These are phyloP conservation scores for Pholiota microspora DNA, from an alignment of 768 basidiomycete species.

Conservation along the genomic window DNA sequence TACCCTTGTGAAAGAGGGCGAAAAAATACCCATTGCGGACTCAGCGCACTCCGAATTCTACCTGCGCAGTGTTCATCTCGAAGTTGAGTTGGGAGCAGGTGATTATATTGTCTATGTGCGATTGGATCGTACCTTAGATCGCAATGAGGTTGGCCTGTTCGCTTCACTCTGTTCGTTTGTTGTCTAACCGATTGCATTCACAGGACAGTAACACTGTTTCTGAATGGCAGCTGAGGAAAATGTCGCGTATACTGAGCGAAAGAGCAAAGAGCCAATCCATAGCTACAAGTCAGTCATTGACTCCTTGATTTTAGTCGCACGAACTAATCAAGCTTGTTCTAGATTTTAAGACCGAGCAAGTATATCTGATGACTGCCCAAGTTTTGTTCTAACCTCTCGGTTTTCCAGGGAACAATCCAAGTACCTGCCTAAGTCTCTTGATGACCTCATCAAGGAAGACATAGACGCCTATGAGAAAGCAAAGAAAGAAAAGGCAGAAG, in stretches of 20 bases:
- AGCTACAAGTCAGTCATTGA: slow-evolving; percentile 25
- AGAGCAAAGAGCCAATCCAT: slow-evolving; percentile 28
- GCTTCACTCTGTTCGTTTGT: background rate
- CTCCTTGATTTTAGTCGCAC: background rate
- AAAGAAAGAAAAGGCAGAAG: slow-evolving; percentile 1
- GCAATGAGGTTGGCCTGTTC: slow-evolving; percentile 13
- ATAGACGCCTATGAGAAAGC: slow-evolving; percentile 31
- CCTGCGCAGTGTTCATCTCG: slow-evolving; percentile 36
- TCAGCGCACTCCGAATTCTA: slow-evolving; percentile 30
- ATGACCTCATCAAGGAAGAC: background rate
- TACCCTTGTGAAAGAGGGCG: slow-evolving; percentile 41
- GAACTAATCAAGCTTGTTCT: background rate
- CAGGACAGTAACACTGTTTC: slow-evolving; percentile 28
- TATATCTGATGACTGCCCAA: background rate
- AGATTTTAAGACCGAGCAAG: background rate
- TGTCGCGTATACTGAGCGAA: slow-evolving; percentile 24
- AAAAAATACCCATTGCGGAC: slow-evolving; percentile 29
- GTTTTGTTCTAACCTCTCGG: background rate
- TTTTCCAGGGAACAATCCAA: background rate
- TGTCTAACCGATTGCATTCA: background rate
- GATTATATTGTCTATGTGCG: slow-evolving; percentile 40
- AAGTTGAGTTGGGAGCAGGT: slow-evolving; percentile 37
- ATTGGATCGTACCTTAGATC: slow-evolving; percentile 18
- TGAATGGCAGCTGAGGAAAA: slow-evolving; percentile 26
- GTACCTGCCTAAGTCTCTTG: background rate